Evolutionary conservation across 2,329 filamentous ascomycete genomes (phyloP).

Genomic region (Gnomoniopsis smithogilvyi): DNA sequence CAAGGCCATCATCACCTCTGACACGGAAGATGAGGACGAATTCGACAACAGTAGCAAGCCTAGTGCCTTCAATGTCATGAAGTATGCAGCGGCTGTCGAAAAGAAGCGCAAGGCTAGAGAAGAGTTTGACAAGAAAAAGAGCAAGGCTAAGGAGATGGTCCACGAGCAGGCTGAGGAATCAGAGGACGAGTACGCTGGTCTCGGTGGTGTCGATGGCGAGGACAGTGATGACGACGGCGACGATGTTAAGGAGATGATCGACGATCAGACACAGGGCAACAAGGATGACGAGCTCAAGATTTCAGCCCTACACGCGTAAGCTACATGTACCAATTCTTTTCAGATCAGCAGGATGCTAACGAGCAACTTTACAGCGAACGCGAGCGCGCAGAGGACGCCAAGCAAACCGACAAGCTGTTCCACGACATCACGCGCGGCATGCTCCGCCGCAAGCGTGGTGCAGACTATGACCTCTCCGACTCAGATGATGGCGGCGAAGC

Average conservation of each 20-base stretch:
- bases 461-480: conserved; percentile 83
- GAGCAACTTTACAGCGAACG: conserved; percentile 57
- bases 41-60: conserved; percentile 31
- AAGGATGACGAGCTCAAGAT: conserved; percentile 77
- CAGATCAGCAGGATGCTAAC: background rate
- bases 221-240: conserved; percentile 75
- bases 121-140: conserved; percentile 79
- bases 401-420: conserved; percentile 85
- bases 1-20: conserved; percentile 30
- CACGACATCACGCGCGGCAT: conserved; percentile 89
- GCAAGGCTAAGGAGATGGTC: conserved; percentile 81
- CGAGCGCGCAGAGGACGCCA: conserved; percentile 77
- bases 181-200: conserved; percentile 94
- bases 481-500: conserved; percentile 84
- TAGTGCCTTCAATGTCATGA: conserved; percentile 67
- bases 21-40: conserved; percentile 25
- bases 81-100: conserved; percentile 56
- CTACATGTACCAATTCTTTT: conserved; percentile 27
- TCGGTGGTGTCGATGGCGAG: conserved; percentile 87
- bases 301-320: conserved; percentile 86
- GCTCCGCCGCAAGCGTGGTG: conserved; percentile 77
- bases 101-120: conserved; percentile 46
- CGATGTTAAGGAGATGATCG: conserved; percentile 80
- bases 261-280: conserved; percentile 72
- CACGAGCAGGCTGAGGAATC: conserved; percentile 96